Base-by-base conservation (phyloP, 306 rosid species). In the Luffa aegyptiaca region DNA sequence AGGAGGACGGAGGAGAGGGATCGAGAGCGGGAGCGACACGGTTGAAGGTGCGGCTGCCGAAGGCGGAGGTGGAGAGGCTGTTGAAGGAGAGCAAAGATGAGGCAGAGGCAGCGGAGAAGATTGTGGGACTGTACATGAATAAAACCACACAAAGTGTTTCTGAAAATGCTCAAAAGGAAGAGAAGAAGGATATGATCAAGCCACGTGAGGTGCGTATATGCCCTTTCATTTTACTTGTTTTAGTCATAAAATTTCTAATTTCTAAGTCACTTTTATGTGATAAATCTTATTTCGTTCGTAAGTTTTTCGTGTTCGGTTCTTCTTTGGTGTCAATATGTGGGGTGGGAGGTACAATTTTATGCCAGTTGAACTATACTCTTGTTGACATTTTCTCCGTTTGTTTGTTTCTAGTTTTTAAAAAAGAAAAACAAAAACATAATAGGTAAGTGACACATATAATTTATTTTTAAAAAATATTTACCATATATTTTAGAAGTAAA, bases 21-120 rank as follows among this genome's bases (percentile, higher is more conserved):
- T 20, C 26, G 6, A 20, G 18, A 2, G 45, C 16, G 8, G 86
- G 77, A 16, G 76, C 84, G 46, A 56, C 84, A 85, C 84, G 96
- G 79, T 64, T 96, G 82, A 90, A 84, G 86, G 76, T 93, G 90
- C 87, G 86, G 88, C 88, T 96, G 48, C 98, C 93, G 1, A 91
- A 59, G 84, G 85, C 84, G 0, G 91, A 96, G 17, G 94, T 96
- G 6, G 97, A 93, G 92, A 91, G 62, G 81, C 57, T 93, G 81
- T 83, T 95, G 82, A 84, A 75, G 59, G 93, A 90, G 35, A 85
- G 94, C 55, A 88, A 69, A 76, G 85, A 88, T 71, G 88, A 87
- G 53, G 87, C 37, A 21, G 99, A 95, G 62, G 98, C 88, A 2
- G 94, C 91, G 2, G 87, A 90, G 87, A 93, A 77, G 90, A 90